Evolutionary conservation across 2,329 filamentous ascomycete genomes (phyloP).

Genomic region (Colletotrichum truncatum): DNA sequence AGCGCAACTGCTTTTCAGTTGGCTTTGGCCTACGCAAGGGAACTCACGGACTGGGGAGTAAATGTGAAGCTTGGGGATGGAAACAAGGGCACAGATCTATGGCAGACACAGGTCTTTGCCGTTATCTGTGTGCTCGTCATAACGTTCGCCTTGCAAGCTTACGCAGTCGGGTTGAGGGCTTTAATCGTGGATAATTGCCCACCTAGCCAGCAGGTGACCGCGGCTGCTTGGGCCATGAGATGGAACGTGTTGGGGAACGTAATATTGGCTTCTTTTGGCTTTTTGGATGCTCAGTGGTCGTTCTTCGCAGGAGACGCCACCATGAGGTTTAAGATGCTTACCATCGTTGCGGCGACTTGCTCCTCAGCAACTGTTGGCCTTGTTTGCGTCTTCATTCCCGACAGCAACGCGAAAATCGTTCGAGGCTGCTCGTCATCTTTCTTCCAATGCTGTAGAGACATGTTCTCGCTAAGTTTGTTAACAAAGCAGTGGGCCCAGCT

Average conservation of each 20-base stretch:
- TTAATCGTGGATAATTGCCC: background rate
- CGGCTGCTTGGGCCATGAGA: background rate
- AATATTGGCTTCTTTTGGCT: background rate
- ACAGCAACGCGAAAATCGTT: background rate
- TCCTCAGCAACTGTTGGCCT: background rate
- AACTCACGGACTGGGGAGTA: background rate
- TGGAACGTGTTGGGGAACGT: background rate
- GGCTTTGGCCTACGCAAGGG: background rate
- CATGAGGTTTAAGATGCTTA: background rate
- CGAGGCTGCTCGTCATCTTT: background rate
- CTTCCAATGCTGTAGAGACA: too few species aligned
- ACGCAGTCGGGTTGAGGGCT: background rate
- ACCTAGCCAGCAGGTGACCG: background rate
- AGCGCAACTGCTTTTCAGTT: background rate
- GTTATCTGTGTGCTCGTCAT: background rate
- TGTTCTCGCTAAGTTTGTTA: background rate
- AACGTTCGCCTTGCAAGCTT: background rate
- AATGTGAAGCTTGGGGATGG: background rate
- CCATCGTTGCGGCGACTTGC: background rate
- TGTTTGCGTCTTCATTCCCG: background rate
- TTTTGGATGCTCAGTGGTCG: background rate
- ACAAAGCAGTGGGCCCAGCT: background rate
- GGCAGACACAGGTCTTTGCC: background rate
- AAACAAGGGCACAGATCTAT: background rate
- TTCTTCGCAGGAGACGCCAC: background rate